phyloP scores from a whole-genome alignment of 139 green algal species.

The Penium margaritaceum region DNA sequence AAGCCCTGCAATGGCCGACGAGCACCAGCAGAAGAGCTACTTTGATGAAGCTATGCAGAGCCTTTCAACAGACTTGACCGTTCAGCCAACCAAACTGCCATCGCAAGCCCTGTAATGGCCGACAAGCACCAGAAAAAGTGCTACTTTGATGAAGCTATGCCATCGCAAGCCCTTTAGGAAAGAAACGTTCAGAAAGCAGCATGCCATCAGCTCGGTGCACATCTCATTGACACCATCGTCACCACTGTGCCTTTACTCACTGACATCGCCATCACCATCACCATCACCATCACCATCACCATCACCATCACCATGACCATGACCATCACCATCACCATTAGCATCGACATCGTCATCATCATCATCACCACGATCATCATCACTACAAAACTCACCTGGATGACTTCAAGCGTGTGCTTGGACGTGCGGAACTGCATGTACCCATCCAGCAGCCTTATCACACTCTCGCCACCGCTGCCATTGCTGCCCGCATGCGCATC shows the following conservation, averaged over 20 bases:
- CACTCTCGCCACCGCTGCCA: too few species aligned
- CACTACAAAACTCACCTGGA: slow-evolving; percentile 13
- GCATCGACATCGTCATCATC: neutral
- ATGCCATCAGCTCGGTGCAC: neutral
- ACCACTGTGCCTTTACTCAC: neutral
- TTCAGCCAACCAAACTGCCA: neutral
- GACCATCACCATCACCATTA: neutral
- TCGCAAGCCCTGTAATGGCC: neutral
- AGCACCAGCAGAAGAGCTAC: neutral
- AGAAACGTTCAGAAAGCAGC: neutral
- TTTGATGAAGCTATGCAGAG: neutral
- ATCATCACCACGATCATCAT: neutral
- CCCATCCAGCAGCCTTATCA: slow-evolving; percentile 19
- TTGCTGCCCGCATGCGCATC: too few species aligned
- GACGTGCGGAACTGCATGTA: slow-evolving; percentile 31
- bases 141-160: too few species aligned
- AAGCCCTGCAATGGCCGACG: neutral
- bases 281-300: neutral
- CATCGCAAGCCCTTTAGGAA: too few species aligned
- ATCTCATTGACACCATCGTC: neutral
- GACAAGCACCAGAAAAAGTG: too few species aligned
- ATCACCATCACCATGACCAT: neutral
- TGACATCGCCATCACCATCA: neutral
- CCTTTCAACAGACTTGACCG: neutral
- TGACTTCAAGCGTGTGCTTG: slow-evolving; percentile 5